Conservation (phyloP, 2,329 filamentous ascomycete species). For the Verticillium alfalfae region DNA sequence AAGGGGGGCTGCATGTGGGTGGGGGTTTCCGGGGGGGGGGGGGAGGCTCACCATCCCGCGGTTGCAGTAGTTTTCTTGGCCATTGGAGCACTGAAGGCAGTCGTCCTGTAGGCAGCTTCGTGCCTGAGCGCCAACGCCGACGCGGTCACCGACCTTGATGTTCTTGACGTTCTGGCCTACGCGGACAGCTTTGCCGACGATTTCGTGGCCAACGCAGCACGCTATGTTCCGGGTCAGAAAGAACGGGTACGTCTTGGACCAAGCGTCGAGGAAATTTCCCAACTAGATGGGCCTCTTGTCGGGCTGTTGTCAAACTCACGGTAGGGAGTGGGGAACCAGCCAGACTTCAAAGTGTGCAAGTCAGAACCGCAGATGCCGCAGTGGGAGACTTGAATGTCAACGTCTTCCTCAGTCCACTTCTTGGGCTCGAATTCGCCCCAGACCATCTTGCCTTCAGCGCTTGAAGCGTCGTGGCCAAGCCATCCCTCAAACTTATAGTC, state of each 20-base stretch:
- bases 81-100: constrained; percentile 59
- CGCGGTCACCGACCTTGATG: constrained; percentile 57
- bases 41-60: constrained; percentile 35
- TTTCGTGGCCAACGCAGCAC: constrained; percentile 57
- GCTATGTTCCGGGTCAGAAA: constrained; percentile 22
- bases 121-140: constrained; percentile 57
- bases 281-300: neutral
- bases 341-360: constrained; percentile 51
- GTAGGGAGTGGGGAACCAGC: constrained; percentile 34
- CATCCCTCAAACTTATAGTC: constrained; percentile 46
- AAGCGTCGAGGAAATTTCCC: neutral
- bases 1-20: too few relatives aligned
- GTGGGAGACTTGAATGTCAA: constrained; percentile 61
- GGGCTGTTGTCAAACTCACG: constrained; percentile 16
- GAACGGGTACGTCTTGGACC: constrained; percentile 1
- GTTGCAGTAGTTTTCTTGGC: constrained; percentile 64
- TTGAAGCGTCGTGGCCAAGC: constrained; percentile 35
- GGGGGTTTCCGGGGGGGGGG: neutral
- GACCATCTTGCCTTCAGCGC: constrained; percentile 45
- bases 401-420: constrained; percentile 58
- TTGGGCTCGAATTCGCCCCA: constrained; percentile 57
- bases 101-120: constrained; percentile 52
- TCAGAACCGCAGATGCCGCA: constrained; percentile 63
- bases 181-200: constrained; percentile 52
- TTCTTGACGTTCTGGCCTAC: constrained; percentile 40